Conservation (phyloP, 176 grass and related monocot species). For the Zoysia japonica region DNA sequence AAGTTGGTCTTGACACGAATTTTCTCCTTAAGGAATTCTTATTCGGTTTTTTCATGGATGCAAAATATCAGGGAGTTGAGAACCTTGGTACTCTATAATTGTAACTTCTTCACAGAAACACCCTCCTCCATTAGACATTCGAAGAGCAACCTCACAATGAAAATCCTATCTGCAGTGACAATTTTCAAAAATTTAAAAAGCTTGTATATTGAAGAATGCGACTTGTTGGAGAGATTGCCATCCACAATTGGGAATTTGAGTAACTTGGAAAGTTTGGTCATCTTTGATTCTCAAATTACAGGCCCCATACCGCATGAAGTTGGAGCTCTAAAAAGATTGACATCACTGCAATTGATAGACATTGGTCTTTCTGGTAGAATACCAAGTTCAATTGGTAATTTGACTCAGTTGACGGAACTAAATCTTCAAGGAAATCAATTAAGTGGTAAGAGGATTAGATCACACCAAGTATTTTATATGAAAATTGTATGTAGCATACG, state of each 20-base stretch:
- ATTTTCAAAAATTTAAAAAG: background rate
- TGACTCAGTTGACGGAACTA: too few species aligned
- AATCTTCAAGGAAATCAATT: too few species aligned
- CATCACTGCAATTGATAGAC: too few species aligned
- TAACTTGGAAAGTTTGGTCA: background rate
- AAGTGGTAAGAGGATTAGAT: too few species aligned
- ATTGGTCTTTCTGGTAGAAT: too few species aligned
- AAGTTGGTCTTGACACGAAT: background rate
- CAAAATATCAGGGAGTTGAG: background rate
- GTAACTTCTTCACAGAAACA: constrained; percentile 2
- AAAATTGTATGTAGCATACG: too few species aligned
- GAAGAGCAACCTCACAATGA: background rate
- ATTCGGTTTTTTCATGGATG: constrained; percentile 10
- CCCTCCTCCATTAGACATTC: background rate
- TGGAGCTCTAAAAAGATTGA: too few species aligned
- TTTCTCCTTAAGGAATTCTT: background rate
- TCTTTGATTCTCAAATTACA: background rate
- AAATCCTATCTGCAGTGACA: background rate
- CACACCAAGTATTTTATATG: too few species aligned
- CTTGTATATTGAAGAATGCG: background rate
- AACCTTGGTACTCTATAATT: background rate
- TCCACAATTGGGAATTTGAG: background rate
- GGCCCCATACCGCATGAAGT: background rate
- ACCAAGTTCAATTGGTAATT: too few species aligned
- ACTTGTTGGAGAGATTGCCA: background rate